These are phyloP conservation scores for Plasmodium blacklocki DNA, from an alignment of 169 alveolate species.

Conservation along the genomic window DNA sequence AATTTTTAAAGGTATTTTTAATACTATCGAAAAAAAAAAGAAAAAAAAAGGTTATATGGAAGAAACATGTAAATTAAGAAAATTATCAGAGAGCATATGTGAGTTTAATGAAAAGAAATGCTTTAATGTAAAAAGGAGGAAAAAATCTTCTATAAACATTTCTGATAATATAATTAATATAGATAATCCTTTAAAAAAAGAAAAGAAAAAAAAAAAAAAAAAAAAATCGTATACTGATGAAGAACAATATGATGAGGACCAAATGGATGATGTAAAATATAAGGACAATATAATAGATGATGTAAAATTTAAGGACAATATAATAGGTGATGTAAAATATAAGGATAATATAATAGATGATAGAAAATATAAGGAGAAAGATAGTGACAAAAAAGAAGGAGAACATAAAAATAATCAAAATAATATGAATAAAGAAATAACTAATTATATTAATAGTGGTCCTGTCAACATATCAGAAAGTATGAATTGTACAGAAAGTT, in stretches of 20 bases:
- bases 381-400: background rate
- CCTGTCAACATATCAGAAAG: too few species aligned
- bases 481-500: too few species aligned
- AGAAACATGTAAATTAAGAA: constrained; percentile 25
- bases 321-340: background rate
- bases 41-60: constrained; percentile 14
- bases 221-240: background rate
- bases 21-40: constrained; percentile 22
- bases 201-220: constrained; percentile 5
- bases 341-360: background rate
- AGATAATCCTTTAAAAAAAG: background rate
- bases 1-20: constrained; percentile 39
- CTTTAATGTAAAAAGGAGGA: constrained; percentile 34
- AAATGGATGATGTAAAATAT: background rate
- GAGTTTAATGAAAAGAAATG: constrained; percentile 31
- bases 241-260: background rate
- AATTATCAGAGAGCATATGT: constrained; percentile 7
- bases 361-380: background rate
- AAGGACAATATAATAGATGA: background rate
- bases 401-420: background rate
- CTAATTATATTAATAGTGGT: too few species aligned
- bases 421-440: background rate
- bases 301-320: background rate
- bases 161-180: background rate
- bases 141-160: constrained; percentile 13